These are phyloP conservation scores for Immersiella caudata DNA, from an alignment of 495 filamentous ascomycete genomes.

Conservation along the genomic window DNA sequence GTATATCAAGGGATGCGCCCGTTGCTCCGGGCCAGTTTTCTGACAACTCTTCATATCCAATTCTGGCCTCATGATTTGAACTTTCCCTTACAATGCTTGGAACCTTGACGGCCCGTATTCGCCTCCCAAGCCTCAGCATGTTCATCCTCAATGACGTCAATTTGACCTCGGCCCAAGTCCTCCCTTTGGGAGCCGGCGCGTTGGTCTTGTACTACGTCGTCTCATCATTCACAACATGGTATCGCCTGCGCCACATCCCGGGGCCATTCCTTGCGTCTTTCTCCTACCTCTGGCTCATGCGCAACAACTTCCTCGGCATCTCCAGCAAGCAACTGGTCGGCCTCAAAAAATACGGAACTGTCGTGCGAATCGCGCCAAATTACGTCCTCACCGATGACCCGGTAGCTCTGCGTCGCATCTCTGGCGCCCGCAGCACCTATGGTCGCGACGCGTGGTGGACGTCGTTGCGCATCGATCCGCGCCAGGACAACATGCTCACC, in stretches of 20 bases:
- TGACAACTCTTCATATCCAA: neutral
- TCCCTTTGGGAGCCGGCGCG: constrained; percentile 3
- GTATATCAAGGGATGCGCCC: too few species aligned
- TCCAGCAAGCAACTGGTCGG: constrained; percentile 15
- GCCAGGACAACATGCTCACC: constrained; percentile 26
- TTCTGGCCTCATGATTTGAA: neutral
- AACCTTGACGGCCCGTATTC: neutral
- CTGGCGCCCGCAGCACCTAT: constrained; percentile 39
- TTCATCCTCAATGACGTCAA: constrained; percentile 5
- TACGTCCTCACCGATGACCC: constrained; percentile 46
- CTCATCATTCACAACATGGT: constrained; percentile 27
- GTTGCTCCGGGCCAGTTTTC: neutral
- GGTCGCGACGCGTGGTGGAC: constrained; percentile 39
- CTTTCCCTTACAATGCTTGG: neutral
- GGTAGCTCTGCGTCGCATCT: constrained; percentile 42
- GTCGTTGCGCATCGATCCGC: constrained; percentile 35
- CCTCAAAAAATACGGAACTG: constrained; percentile 34
- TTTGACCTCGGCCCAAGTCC: neutral
- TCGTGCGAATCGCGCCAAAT: constrained; percentile 44
- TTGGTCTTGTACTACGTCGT: constrained; percentile 17
- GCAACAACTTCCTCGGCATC: constrained; percentile 18
- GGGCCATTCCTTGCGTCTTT: constrained; percentile 38
- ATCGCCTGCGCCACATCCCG: constrained; percentile 30
- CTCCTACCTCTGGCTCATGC: constrained; percentile 36
- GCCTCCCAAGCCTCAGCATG: constrained; percentile 48